Evolutionary conservation across 257 asterid genomes (phyloP), one percentile per base, ranked within the genome.

Genomic region (Scutellaria baicalensis): DNA sequence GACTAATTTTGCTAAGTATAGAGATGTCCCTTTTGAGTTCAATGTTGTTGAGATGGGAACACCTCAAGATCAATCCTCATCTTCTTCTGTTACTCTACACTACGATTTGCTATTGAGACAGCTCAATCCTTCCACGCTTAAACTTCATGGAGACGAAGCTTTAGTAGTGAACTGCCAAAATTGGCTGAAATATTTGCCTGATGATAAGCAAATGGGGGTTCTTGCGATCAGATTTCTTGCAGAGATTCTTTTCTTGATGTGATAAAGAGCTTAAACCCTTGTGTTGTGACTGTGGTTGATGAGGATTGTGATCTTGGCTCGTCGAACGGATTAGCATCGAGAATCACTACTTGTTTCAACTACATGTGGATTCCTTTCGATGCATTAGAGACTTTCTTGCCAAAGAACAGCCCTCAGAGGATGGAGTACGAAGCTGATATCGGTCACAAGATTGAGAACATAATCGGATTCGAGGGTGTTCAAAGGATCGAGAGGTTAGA

Each of bases 291-390:
- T 0, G 47, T 86, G 8, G 90, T 88, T 1, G 97, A 90, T 7
- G 95, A 90, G 69, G 97, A 90, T 44, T 86, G 86, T 1, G 90
- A 88, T 42, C 52, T 86, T 5, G 87, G 88, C 1, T 18, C 72
- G 5, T 48, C 78, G 3, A 75, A 27, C 16, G 75, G 78, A 1
- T 75, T 90, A 1, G 77, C 82, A 1, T 78, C 90, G 27, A 85
- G 96, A 62, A 79, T 90, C 45, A 66, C 85, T 0, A 13, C 92
- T 0, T 83, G 88, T 51, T 88, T 90, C 75, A 90, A 90, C 77
- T 90, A 90, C 64, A 57, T 90, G 48, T 90, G 96, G 95, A 90
- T 90, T 58, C 96, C 94, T 3, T 90, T 86, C 54, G 97, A 90
- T 21, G 89, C 94, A 5, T 58, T 86, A 10, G 94, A 90, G 74